phyloP scores from a whole-genome alignment of 2,329 filamentous ascomycete genomes.

The Teratosphaeria pseudoeucalypti region DNA sequence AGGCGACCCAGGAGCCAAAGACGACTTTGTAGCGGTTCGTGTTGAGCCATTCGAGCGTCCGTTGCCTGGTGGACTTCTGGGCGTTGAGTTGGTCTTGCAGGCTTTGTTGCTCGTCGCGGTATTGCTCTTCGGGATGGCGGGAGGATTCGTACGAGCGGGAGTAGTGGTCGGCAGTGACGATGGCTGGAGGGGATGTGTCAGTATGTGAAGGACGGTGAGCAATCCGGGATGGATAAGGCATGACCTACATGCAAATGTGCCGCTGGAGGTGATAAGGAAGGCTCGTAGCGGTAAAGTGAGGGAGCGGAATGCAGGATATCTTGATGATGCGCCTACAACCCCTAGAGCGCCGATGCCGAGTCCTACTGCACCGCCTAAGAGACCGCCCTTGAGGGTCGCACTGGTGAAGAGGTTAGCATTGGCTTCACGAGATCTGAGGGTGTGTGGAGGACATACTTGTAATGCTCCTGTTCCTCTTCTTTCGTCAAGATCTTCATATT shows the following conservation, averaged over 20 bases:
- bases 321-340: conserved; percentile 55
- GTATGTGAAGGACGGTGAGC: background rate
- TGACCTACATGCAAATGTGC: conserved; percentile 61
- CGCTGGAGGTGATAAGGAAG: conserved; percentile 74
- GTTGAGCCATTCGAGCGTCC: conserved; percentile 61
- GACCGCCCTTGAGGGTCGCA: conserved; percentile 66
- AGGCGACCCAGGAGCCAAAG: conserved; percentile 67
- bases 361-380: conserved; percentile 61
- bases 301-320: conserved; percentile 66
- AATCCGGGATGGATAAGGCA: background rate
- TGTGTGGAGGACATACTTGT: conserved; percentile 42
- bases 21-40: conserved; percentile 83
- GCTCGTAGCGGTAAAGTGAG: conserved; percentile 83
- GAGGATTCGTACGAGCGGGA: conserved; percentile 61
- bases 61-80: conserved; percentile 48
- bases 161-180: conserved; percentile 71
- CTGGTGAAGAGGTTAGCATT: conserved; percentile 9
- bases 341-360: conserved; percentile 56
- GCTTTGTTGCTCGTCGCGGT: conserved; percentile 54
- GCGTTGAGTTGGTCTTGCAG: conserved; percentile 44
- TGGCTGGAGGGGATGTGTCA: conserved; percentile 32
- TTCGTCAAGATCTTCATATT: conserved; percentile 90
- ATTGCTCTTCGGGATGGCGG: conserved; percentile 57
- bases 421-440: background rate
- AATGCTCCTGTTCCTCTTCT: conserved; percentile 84